phyloP scores from a whole-genome alignment of 257 asterid genomes.

The Solanum stenotomum region DNA sequence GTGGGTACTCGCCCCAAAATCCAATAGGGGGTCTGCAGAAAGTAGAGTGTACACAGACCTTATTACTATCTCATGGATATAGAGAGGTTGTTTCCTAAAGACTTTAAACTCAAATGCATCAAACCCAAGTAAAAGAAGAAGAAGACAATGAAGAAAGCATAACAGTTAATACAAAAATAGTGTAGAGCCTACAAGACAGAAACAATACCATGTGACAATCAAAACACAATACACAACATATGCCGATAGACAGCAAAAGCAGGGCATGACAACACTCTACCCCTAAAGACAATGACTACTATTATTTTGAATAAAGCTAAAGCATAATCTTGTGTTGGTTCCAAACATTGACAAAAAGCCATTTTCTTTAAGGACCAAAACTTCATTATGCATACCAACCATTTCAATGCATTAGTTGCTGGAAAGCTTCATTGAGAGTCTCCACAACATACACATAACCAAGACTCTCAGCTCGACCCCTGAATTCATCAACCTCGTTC shows the following conservation, averaged over 20 bases:
- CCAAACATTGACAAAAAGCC: background rate
- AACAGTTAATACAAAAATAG: background rate
- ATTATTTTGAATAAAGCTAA: background rate
- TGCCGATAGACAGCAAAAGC: background rate
- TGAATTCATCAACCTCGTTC: background rate
- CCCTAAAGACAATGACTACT: background rate
- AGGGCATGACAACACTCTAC: background rate
- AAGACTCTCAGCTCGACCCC: conserved; percentile 4
- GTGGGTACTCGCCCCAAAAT: background rate
- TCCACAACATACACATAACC: conserved; percentile 13
- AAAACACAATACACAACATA: background rate
- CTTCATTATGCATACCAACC: background rate
- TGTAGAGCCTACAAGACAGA: background rate
- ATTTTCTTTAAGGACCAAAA: background rate
- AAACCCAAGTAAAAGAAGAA: too few species aligned
- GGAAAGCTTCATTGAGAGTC: conserved; percentile 12
- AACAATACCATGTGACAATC: background rate
- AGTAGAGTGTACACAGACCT: background rate
- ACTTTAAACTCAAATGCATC: background rate
- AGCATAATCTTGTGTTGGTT: background rate
- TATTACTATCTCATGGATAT: background rate
- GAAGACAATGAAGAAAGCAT: too few species aligned
- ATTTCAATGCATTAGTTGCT: conserved; percentile 8
- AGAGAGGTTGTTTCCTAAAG: background rate
- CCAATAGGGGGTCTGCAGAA: rapidly evolving